phyloP scores from a whole-genome alignment of 2,329 filamentous ascomycete species.

The Diaporthe destruens region DNA sequence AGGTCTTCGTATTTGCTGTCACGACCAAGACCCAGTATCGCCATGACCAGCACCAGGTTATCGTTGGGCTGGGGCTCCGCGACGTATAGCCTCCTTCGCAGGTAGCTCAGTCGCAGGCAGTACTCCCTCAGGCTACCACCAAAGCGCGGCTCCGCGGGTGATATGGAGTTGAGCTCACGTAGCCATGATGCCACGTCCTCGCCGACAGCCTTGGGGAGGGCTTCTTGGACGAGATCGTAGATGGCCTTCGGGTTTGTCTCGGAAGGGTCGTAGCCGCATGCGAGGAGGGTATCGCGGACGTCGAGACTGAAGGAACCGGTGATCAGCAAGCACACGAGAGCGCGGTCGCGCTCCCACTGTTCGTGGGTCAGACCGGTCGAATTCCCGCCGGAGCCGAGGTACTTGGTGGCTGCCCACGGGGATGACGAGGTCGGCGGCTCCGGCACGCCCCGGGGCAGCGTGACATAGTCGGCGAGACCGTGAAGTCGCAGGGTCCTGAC shows the following conservation, averaged over 20 bases:
- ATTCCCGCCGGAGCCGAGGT: background rate
- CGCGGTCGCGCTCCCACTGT: slow-evolving; percentile 36
- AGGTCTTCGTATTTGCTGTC: slow-evolving; percentile 36
- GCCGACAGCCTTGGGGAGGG: slow-evolving; percentile 34
- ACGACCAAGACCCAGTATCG: slow-evolving; percentile 38
- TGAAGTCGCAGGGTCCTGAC: slow-evolving; percentile 36
- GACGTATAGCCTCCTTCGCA: slow-evolving; percentile 38
- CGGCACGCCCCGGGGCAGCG: slow-evolving; percentile 34
- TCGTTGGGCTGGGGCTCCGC: slow-evolving; percentile 41
- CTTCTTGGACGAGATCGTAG: slow-evolving; percentile 39
- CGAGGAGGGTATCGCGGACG: slow-evolving; percentile 41
- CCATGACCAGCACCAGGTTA: slow-evolving; percentile 42
- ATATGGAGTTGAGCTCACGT: slow-evolving; percentile 38
- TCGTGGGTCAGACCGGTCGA: slow-evolving; percentile 14
- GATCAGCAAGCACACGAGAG: slow-evolving; percentile 40
- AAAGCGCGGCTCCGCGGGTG: slow-evolving; percentile 38
- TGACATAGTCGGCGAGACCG: slow-evolving; percentile 37
- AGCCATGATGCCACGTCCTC: slow-evolving; percentile 38
- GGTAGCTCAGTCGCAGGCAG: slow-evolving; percentile 37
- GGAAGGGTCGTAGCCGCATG: slow-evolving; percentile 38
- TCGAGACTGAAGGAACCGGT: slow-evolving; percentile 38
- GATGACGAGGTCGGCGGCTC: background rate
- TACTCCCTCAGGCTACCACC: slow-evolving; percentile 38
- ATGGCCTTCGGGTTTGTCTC: slow-evolving; percentile 36
- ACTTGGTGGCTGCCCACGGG: slow-evolving; percentile 20